These are phyloP conservation scores for Cercophora scortea DNA, from an alignment of 495 filamentous ascomycete genomes.

Conservation along the genomic window DNA sequence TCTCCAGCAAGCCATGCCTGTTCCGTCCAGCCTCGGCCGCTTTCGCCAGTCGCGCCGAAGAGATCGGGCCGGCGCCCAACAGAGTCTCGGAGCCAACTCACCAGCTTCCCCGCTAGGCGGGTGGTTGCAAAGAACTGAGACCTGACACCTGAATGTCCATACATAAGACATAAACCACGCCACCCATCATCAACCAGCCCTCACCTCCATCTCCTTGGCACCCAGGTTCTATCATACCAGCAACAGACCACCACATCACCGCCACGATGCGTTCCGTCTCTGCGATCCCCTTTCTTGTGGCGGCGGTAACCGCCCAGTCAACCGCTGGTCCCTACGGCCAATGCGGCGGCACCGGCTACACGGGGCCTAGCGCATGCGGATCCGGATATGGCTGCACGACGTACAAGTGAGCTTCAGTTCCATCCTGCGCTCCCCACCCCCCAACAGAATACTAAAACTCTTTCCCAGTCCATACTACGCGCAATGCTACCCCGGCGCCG, in stretches of 20 bases:
- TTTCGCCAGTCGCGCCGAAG: background rate
- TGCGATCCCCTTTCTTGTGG: slow-evolving; percentile 7
- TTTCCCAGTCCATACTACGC: slow-evolving; percentile 10
- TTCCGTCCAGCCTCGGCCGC: background rate
- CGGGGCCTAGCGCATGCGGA: slow-evolving; percentile 5
- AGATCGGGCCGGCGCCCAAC: background rate
- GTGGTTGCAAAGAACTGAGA: no score
- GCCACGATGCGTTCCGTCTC: slow-evolving; percentile 9
- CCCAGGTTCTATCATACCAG: background rate
- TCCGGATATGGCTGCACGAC: slow-evolving; percentile 11
- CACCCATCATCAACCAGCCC: no score
- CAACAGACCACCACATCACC: background rate
- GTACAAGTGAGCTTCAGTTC: slow-evolving; percentile 8
- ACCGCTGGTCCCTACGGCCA: slow-evolving; percentile 14
- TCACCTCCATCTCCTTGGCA: background rate
- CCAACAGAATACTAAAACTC: background rate
- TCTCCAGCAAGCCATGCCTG: background rate
- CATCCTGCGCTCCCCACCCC: background rate
- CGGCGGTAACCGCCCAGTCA: slow-evolving; percentile 12
- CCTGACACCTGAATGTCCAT: no score
- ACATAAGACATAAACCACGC: no score
- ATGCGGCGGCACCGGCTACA: slow-evolving; percentile 10
- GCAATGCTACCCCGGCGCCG: slow-evolving; percentile 10
- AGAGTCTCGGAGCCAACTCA: background rate
- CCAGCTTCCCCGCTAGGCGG: no score